Base-by-base conservation (phyloP, 2,329 filamentous ascomycete genomes). In the Clarireedia monteithiana region DNA sequence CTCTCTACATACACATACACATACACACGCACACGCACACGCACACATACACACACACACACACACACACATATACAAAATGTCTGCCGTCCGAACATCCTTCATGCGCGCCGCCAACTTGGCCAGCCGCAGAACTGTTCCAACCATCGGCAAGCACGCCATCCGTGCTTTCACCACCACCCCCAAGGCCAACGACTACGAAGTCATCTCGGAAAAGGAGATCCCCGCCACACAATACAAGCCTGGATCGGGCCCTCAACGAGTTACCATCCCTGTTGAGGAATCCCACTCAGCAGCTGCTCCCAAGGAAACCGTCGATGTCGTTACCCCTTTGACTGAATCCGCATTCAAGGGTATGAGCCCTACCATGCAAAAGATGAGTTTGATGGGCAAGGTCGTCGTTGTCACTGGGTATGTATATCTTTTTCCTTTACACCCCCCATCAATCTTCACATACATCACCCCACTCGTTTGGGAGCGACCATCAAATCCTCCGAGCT, bases 371-470 rank as follows among this genome's bases (percentile, higher is more conserved):
- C 77, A 83, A 72, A 85, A 80, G 71, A 85, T 88, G 78, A 82
- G 77, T 52, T 77, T 89, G 59, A 80, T 80, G 69, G 84, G 77
- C 68, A 89, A 89, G 77, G 81, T 85, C 55, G 84, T 88, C 62
- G 77, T 89, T 62, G 72, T 90, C 64, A 89, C 86, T 68, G 86
- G 83, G 82, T 85, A 77, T 69, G 79, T 48, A 10, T 1, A 34
- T 34, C 30, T 34, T 7, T 2, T 34, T 20, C 20, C 30, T 34
- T 34, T 34, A 4, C 30, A 34, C 4, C 10, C 30, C 12, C 30
- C 10, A 12, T 34, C 30, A 14, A 34, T 2, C 30, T 34, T 9
- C 30, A 34, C 30, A 34, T 34, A 12, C 3, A 12, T 34, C 30
- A 34, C 30, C 30, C 30, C 30, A 12, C 30, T 3, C 3, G 30